Base-by-base conservation (phyloP, 2,329 filamentous ascomycete species). In the Diplodia scrobiculata region DNA sequence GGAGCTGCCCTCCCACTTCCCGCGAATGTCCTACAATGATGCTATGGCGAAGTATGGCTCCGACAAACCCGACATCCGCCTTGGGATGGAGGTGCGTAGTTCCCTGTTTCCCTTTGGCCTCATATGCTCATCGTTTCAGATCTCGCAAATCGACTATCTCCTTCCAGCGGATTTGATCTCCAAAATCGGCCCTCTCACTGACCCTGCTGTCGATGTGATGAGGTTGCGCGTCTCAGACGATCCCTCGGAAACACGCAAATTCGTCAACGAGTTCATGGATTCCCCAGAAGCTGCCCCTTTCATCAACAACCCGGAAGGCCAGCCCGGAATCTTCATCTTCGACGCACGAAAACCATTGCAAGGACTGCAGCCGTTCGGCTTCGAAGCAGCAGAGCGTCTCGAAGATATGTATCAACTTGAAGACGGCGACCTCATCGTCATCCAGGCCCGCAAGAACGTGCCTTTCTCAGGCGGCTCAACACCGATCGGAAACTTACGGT, bases 11-110 rank as follows among this genome's bases (percentile, higher is more conserved):
- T 72, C 73, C 1, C 76, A 80, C 0, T 91, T 91, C 69, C 80
- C 76, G 6, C 81, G 83, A 25, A 82, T 92, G 71, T 84, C 86
- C 1, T 99, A 98, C 73, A 77, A 89, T 36, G 82, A 90, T 47
- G 90, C 89, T 19, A 98, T 99, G 88, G 80, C 84, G 1, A 81
- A 79, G 2, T 96, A 93, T 73, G 95, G 95, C 11, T 90, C 87
- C 4, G 95, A 99, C 77, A 99, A 99, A 77, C 95, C 95, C 3
- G 95, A 99, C 74, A 79, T 94, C 10, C 87, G 95, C 19, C 89
- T 93, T 45, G 85, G 86, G 1, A 88, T 87, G 29, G 79, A 85
- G 72, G 88, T 91, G 75, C 63, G 81, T 75, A 38, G 6, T 3
- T 10, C 14, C 41, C 10, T 52, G 5, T 47, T 29, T 21, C 11